Evolutionary conservation across 2,329 filamentous ascomycete genomes (phyloP), one percentile per base, ranked within the genome.

Genomic region (Boeremia exigua): DNA sequence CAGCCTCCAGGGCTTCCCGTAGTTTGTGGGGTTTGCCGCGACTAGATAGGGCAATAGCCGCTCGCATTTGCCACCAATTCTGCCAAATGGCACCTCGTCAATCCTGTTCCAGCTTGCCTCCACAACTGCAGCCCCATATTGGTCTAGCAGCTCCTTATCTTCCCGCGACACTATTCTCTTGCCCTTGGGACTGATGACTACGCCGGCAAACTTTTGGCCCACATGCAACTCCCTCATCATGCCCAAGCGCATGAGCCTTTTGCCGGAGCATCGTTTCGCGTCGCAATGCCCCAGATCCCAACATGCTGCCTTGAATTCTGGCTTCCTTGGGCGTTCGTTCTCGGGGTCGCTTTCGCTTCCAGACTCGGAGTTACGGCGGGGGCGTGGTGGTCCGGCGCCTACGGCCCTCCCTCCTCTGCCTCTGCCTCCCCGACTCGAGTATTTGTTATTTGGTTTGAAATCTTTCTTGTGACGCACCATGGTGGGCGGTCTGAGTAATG

Each of bases 381-480:
- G 61, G 70, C 78, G 80, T 63, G 82, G 82, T 56, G 82, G 79
- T 59, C 82, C 81, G 61, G 86, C 82, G 58, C 86, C 82, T 12
- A 82, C 78, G 58, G 85, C 82, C 37, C 63, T 67, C 29, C 44
- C 44, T 33, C 48, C 48, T 39, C 48, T 44, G 19, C 48, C 48
- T 45, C 66, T 66, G 7, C 48, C 48, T 27, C 54, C 54, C n/a
- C 53, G 47, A 63, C 82, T 83, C 65, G 80, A 80, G 68, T 84
- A 84, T 77, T 90, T 91, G 75, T 91, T 92, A 71, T 90, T 89
- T 37, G 89, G 85, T 65, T 83, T 83, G 50, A 84, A 81, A 72
- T 97, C 93, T 78, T 98, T 98, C 80, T 97, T 98, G 79, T 97
- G 94, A 58, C 94, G 91, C 50, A 97, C 92, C 93, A 96, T 97